Conservation (phyloP, 768 basidiomycete genomes). For the Tylopilus sp. region DNA sequence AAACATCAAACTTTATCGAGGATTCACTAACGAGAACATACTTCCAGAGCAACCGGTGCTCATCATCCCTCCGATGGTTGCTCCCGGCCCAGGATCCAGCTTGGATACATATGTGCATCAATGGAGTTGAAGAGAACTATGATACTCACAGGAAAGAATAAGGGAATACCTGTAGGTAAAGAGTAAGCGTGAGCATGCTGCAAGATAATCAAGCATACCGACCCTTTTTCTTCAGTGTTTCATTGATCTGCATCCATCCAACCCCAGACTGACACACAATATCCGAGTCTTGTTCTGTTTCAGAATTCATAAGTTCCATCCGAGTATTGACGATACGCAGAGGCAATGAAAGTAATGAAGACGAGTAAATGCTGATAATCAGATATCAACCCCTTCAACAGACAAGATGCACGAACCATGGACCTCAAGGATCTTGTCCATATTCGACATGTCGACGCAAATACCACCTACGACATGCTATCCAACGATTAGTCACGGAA, state of each 20-base stretch:
- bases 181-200: background rate
- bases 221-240: constrained; percentile 61
- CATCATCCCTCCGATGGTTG: constrained; percentile 84
- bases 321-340: background rate
- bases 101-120: constrained; percentile 22
- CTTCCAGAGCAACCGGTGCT: constrained; percentile 88
- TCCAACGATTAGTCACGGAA: constrained; percentile 1
- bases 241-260: constrained; percentile 71
- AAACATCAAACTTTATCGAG: constrained; percentile 14
- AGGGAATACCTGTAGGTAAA: constrained; percentile 51
- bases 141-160: constrained; percentile 75
- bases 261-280: constrained; percentile 72
- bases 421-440: constrained; percentile 77
- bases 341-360: too few relatives aligned
- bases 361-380: background rate
- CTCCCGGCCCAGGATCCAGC: constrained; percentile 76
- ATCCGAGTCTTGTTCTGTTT: constrained; percentile 63
- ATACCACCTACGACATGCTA: constrained; percentile 52
- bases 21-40: constrained; percentile 26
- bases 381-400: background rate
- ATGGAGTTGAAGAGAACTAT: background rate
- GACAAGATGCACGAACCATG: constrained; percentile 45
- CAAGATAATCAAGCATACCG: background rate
- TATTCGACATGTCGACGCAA: constrained; percentile 72
- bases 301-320: background rate